Percentiles rank a stretch among this genome's conserved stretches.
Conservation (phyloP, 2,329 filamentous ascomycete species). For the Diaporthe velutina region DNA sequence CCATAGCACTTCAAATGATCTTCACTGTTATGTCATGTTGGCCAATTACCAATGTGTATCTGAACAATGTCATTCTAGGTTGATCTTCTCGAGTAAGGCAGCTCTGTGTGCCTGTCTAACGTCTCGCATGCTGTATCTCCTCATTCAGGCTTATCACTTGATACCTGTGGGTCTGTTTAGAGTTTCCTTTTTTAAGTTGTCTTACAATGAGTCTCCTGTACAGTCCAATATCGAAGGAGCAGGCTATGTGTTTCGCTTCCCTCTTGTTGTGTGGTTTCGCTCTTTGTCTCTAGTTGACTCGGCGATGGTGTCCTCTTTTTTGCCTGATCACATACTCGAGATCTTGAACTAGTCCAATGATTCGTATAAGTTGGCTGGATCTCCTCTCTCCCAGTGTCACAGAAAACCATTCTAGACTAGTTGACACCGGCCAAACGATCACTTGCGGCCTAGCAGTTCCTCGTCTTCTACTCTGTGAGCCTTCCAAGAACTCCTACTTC, state of each 20-base stretch:
- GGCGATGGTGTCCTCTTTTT: neutral
- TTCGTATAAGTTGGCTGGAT: neutral
- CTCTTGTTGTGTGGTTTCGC: neutral
- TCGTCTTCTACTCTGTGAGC: neutral
- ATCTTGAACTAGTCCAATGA: neutral
- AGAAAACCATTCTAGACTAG: neutral
- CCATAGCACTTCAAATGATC: neutral
- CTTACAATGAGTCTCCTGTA: neutral
- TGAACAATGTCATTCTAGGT: neutral
- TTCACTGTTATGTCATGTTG: neutral
- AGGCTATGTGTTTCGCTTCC: neutral
- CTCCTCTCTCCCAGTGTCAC: neutral
- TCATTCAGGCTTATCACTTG: neutral
- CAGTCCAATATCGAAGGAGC: neutral
- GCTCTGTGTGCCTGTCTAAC: neutral
- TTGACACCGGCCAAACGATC: neutral
- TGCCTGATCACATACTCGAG: neutral
- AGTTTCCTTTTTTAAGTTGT: neutral
- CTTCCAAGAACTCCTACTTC: neutral
- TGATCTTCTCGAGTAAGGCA: neutral
- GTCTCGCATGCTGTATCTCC: neutral
- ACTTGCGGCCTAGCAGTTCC: too few species aligned
- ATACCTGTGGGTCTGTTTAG: neutral
- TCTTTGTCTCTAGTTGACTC: neutral
- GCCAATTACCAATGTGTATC: too few species aligned